Evolutionary conservation across 306 rosid genomes (phyloP), one percentile per base, ranked within the genome.

Genomic region (Trifolium dubium): DNA sequence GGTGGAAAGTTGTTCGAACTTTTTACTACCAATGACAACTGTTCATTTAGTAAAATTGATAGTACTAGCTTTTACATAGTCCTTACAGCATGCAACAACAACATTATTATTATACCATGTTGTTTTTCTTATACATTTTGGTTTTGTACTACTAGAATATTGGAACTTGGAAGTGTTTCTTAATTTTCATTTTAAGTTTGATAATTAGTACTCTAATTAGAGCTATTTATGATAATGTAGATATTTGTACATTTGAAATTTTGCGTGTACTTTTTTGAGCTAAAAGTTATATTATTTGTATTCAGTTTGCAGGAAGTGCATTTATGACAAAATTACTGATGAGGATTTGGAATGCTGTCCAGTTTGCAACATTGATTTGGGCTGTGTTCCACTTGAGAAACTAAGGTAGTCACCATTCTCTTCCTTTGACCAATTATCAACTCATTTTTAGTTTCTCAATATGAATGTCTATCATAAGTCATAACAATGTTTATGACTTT

Each of bases 281-380:
- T 60, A 60, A 31, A 32, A 30, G 65, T 60, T 31, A 14, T 60
- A 14, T 60, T 14, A 32, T 60, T 14, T 60, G 71, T 56, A 29
- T 80, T 55, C 88, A 94, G 98, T 94, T 87, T 94, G 98, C 96
- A 91, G 97, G 90, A 94, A 87, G 81, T 94, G 98, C 83, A 94
- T 94, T 61, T 82, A 84, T 72, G 86, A 84, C 39, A 94, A 91
- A 76, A 77, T 91, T 41, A 75, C 83, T 0, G 98, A 94, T 2
- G 97, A 94, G 74, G 97, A 94, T 65, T 19, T 88, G 30, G 98
- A 94, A 64, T 71, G 80, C 79, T 94, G 98, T 77, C 98, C 98
- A 17, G 80, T 87, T 18, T 94, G 98, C 84, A 72, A 82, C 61
- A 89, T 78, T 34, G 88, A 94, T 80, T 88, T 94, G 35, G 98